Percentiles rank a stretch among this genome's conserved stretches.
These are phyloP conservation scores for Penicillium salamii DNA, from an alignment of 495 filamentous ascomycete genomes.

Conservation along the genomic window DNA sequence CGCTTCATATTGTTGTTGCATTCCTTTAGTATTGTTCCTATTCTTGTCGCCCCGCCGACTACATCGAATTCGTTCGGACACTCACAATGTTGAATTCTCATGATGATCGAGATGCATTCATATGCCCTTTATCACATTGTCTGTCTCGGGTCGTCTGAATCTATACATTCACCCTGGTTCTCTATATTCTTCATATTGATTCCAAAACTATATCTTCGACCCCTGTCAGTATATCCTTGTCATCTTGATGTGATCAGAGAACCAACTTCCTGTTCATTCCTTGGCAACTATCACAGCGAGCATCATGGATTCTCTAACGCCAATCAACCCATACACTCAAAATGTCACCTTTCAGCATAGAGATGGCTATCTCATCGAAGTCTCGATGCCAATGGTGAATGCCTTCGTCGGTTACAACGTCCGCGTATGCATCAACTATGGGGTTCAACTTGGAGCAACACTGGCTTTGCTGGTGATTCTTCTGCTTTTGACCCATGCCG, in stretches of 20 bases:
- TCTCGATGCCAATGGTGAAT: slow-evolving; percentile 48
- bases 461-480: slow-evolving; percentile 64
- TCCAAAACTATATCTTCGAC: neutral
- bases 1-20: slow-evolving; percentile 25
- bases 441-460: slow-evolving; percentile 70
- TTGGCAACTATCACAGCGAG: too few relatives aligned
- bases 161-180: slow-evolving; percentile 5
- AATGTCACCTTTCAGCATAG: slow-evolving; percentile 48
- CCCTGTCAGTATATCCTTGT: neutral
- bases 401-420: slow-evolving; percentile 47
- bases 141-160: slow-evolving; percentile 4
- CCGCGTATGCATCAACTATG: slow-evolving; percentile 64
- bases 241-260: neutral
- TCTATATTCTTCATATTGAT: neutral
- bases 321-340: slow-evolving; percentile 60
- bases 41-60: neutral
- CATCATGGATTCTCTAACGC: neutral
- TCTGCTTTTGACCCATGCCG: slow-evolving; percentile 56
- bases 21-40: slow-evolving; percentile 24
- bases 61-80: neutral
- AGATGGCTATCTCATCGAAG: slow-evolving; percentile 51
- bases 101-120: slow-evolving; percentile 1
- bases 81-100: neutral
- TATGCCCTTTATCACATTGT: slow-evolving; percentile 3
- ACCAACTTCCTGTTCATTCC: neutral